Evolutionary conservation across 2,329 filamentous ascomycete genomes (phyloP).

Genomic region (Alternaria sp.): DNA sequence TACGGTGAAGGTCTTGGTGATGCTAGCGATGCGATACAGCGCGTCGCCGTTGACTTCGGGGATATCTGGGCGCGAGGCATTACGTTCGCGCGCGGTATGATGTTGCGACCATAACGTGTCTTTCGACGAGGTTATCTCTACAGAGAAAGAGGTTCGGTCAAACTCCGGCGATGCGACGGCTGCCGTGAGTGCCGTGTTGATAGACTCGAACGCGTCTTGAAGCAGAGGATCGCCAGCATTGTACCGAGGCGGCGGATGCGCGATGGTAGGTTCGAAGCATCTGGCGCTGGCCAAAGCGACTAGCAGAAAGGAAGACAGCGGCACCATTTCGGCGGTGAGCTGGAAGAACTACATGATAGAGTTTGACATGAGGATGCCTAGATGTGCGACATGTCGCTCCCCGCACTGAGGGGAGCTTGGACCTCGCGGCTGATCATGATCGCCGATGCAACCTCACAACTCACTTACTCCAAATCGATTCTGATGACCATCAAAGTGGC

Average conservation of each 20-base stretch:
- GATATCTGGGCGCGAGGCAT: constrained; percentile 47
- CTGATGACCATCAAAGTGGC: not conserved
- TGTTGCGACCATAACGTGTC: constrained; percentile 48
- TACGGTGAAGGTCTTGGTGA: constrained; percentile 46
- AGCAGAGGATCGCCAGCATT: constrained; percentile 36
- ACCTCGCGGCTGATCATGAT: not conserved
- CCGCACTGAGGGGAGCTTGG: constrained; percentile 3
- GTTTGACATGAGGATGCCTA: not conserved
- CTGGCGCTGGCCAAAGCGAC: constrained; percentile 22
- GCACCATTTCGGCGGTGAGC: constrained; percentile 19
- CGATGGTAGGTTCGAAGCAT: constrained; percentile 49
- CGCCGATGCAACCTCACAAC: not conserved
- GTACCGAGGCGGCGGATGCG: constrained; percentile 47
- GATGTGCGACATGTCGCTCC: not conserved
- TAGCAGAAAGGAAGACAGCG: constrained; percentile 11
- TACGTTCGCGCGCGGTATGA: constrained; percentile 48
- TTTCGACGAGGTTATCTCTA: constrained; percentile 50
- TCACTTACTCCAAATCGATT: not conserved
- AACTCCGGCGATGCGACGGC: constrained; percentile 39
- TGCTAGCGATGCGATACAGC: constrained; percentile 51
- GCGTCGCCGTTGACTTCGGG: constrained; percentile 47
- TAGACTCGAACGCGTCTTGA: constrained; percentile 36
- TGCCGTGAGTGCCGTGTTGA: constrained; percentile 33
- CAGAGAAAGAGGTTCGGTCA: constrained; percentile 48
- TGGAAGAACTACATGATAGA: constrained; percentile 6